phyloP scores from a whole-genome alignment of 352 stramenopile species.

The Hyphochytrium catenoides region DNA sequence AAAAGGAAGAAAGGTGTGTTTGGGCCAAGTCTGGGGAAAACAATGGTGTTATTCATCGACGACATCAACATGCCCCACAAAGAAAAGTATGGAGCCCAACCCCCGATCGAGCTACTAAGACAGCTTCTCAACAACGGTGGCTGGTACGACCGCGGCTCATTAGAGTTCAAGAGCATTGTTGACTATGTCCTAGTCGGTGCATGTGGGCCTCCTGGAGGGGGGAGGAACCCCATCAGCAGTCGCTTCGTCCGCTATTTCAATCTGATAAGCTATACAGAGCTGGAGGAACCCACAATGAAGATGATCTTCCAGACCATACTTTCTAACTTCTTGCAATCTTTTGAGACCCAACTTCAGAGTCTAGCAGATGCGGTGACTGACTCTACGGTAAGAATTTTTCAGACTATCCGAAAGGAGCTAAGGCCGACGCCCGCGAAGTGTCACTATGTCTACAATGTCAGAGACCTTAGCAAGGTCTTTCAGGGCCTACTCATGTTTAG shows the following conservation, averaged over 20 bases:
- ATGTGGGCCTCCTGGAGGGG: conserved; percentile 12
- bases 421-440: conserved; percentile 47
- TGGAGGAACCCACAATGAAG: conserved; percentile 41
- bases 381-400: conserved; percentile 30
- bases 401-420: conserved; percentile 20
- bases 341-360: conserved; percentile 11
- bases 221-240: conserved; percentile 13
- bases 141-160: conserved; percentile 19
- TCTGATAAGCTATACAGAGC: conserved; percentile 17
- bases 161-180: conserved; percentile 16
- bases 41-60: conserved; percentile 17
- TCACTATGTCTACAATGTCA: conserved; percentile 56
- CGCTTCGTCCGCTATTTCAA: conserved; percentile 18
- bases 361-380: conserved; percentile 16
- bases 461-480: conserved; percentile 45
- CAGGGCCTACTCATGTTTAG: conserved; percentile 35
- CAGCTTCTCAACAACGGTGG: conserved; percentile 21
- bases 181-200: conserved; percentile 16
- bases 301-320: conserved; percentile 70
- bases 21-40: conserved; percentile 12
- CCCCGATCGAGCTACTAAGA: conserved; percentile 18
- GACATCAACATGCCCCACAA: conserved; percentile 20
- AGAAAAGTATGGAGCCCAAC: conserved; percentile 20
- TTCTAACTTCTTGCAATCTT: conserved; percentile 24
- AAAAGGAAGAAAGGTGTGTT: conserved; percentile 17